Evolutionary conservation across 2,329 filamentous ascomycete species (phyloP), one percentile per base, ranked within the genome.

Genomic region (Dothistroma pini): DNA sequence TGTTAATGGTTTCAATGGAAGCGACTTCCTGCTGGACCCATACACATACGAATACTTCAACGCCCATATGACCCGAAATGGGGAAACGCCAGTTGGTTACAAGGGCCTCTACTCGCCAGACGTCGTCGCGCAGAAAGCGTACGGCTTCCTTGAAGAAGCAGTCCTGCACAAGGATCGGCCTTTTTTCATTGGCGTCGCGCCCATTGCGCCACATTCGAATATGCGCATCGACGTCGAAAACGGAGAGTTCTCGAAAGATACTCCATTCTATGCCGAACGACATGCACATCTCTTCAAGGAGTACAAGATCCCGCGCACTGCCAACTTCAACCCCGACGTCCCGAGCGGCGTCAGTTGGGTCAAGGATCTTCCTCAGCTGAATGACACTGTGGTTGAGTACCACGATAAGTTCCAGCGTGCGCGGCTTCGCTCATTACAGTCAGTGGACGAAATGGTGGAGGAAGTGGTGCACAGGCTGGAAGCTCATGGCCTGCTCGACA

Each of bases 41-140:
- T 83, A 80, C 65, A 90, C 88, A 0, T 90, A 90, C 67, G 77
- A 82, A 34, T 91, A 90, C 70, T 80, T 85, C 47, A 88, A 89
- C 68, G 77, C 83, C 1, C 44, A 50, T 8, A 68, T 69, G 63
- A 64, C 59, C 31, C 56, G 58, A 7, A 63, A 66, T 52, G 59
- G 57, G 22, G 65, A 78, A 83, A 12, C 85, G 89, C 67, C 85
- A 0, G 76, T 82, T 11, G 83, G 80, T 66, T 81, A 84, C 60
- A 76, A 82, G 38, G 84, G 83, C 0, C 73, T 81, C 35, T 83
- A 88, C 67, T 81, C 78, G 0, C 81, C 80, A 0, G 88, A 90
- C 66, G 75, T 91, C 4, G 78, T 89, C 7, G 80, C 84, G 0
- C 70, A 82, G 7, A 86, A 87, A 62, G 82, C 87, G 0, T 77